phyloP scores from a whole-genome alignment of 1,139 yeast genomes.

The Eremothecium gossypii region DNA sequence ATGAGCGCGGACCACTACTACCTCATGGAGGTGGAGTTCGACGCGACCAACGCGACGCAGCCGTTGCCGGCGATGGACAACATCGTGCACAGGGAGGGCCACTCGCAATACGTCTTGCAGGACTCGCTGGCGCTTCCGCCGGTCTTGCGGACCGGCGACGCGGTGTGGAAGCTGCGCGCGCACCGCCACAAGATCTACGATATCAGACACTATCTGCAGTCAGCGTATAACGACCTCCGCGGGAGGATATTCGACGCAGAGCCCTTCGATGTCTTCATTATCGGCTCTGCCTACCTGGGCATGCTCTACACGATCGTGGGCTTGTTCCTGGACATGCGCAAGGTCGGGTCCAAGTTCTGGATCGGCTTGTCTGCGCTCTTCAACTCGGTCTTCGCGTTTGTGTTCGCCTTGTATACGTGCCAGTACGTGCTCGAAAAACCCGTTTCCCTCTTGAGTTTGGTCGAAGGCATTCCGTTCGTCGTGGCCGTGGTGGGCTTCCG shows the following conservation, averaged over 20 bases:
- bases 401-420: constrained; percentile 70
- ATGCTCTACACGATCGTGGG: constrained; percentile 82
- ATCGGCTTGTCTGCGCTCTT: constrained; percentile 73
- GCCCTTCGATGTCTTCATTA: constrained; percentile 72
- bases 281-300: constrained; percentile 75
- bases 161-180: constrained; percentile 55
- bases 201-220: constrained; percentile 51
- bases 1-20: constrained; percentile 18
- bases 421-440: constrained; percentile 38
- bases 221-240: constrained; percentile 39
- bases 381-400: constrained; percentile 77
- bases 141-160: constrained; percentile 32
- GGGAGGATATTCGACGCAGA: constrained; percentile 69
- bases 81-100: constrained; percentile 16
- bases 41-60: constrained; percentile 10
- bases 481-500: constrained; percentile 92
- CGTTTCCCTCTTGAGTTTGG: constrained; percentile 65
- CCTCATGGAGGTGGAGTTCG: constrained; percentile 23
- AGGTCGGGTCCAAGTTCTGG: constrained; percentile 82
- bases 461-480: constrained; percentile 90
- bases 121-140: constrained; percentile 15
- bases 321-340: constrained; percentile 72
- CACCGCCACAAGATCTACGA: constrained; percentile 55
- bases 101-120: constrained; percentile 22
- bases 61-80: constrained; percentile 19